A percentile compares a stretch with the other conserved stretches of the same genome.
Conservation (phyloP, 177 flowering plant species). For the Vitis hybrid region DNA sequence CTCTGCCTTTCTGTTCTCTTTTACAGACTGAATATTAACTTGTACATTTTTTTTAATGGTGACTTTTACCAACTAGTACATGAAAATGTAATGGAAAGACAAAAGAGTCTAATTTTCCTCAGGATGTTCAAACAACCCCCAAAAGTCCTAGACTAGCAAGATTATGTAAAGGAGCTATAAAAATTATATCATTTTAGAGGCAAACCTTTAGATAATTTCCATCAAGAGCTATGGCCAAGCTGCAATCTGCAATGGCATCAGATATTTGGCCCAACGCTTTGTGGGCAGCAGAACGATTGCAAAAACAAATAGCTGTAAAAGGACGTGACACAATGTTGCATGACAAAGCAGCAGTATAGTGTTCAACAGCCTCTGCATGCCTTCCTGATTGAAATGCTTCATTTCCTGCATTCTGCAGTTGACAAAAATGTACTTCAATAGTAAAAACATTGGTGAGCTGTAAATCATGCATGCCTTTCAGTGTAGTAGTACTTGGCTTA, state of each 20-base stretch:
- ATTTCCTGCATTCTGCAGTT: slow-evolving; percentile 24
- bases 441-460: not conserved
- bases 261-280: slow-evolving; percentile 21
- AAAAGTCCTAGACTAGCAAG: not conserved
- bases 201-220: slow-evolving; percentile 22
- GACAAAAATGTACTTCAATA: not conserved
- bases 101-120: too few species aligned
- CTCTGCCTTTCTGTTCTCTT: too few species aligned
- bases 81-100: too few species aligned
- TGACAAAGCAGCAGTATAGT: slow-evolving; percentile 27
- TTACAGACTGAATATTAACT: too few species aligned
- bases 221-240: slow-evolving; percentile 22
- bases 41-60: too few species aligned
- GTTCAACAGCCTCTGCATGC: slow-evolving; percentile 26
- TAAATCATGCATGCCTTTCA: not conserved
- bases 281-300: slow-evolving; percentile 30
- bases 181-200: not conserved
- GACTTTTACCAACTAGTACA: too few species aligned
- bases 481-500: not conserved
- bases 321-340: slow-evolving; percentile 25
- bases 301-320: slow-evolving; percentile 28
- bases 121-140: too few species aligned
- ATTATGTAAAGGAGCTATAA: not conserved
- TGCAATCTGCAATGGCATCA: slow-evolving; percentile 28
- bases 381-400: slow-evolving; percentile 25